A percentile compares a stretch with the other conserved stretches of the same genome.
phyloP scores from a whole-genome alignment of 2,329 filamentous ascomycete species.

The Endocalyx cinctus region DNA sequence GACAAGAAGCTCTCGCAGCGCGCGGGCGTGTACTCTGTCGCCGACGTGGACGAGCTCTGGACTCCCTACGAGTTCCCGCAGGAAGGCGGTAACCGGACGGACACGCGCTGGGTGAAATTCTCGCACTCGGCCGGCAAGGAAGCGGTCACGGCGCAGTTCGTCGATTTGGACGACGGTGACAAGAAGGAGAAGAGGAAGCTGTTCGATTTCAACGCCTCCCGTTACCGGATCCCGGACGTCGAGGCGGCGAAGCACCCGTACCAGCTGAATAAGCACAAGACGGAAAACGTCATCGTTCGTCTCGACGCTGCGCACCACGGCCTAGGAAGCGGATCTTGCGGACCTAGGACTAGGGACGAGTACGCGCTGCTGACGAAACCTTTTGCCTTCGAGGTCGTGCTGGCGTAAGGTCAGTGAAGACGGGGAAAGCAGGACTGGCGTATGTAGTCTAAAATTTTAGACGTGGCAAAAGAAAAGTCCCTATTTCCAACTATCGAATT shows the following conservation, averaged over 20 bases:
- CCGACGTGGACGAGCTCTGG: constrained; percentile 46
- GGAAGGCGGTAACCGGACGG: constrained; percentile 60
- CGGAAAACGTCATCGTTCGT: constrained; percentile 50
- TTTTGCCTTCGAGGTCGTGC: constrained; percentile 37
- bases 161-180: constrained; percentile 14
- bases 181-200: constrained; percentile 30
- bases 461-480: too few species aligned
- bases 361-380: constrained; percentile 38
- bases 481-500: too few species aligned
- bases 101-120: constrained; percentile 55
- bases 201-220: constrained; percentile 53
- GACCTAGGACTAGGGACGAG: constrained; percentile 47
- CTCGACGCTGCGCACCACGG: constrained; percentile 60
- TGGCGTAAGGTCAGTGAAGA: too few species aligned
- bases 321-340: constrained; percentile 58
- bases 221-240: constrained; percentile 48
- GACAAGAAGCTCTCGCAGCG: constrained; percentile 62
- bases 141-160: constrained; percentile 22
- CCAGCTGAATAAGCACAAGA: constrained; percentile 51
- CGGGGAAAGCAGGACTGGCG: too few species aligned
- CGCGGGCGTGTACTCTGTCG: constrained; percentile 44
- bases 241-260: constrained; percentile 59
- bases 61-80: constrained; percentile 65
- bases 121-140: constrained; percentile 12
- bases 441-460: too few species aligned